These are phyloP conservation scores for Cyclanthera cordifolia DNA, from an alignment of 306 rosid species.

Conservation along the genomic window DNA sequence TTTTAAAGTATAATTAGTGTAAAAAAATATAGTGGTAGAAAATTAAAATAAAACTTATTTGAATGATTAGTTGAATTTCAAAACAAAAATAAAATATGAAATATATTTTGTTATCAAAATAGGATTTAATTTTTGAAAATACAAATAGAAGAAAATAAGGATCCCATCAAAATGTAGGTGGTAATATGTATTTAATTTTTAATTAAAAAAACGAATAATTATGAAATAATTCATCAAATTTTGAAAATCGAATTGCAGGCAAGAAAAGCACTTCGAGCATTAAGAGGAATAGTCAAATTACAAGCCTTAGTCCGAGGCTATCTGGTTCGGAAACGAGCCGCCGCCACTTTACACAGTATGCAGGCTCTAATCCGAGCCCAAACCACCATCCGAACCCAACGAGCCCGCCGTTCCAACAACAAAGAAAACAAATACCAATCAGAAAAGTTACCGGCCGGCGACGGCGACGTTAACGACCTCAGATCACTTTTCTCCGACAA, in stretches of 20 bases:
- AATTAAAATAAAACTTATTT: no score
- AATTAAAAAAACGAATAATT: no score
- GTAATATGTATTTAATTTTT: no score
- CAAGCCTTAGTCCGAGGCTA: slow-evolving; percentile 89
- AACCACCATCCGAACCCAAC: slow-evolving; percentile 44
- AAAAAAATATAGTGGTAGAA: no score
- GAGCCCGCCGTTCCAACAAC: slow-evolving; percentile 78
- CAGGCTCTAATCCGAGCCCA: slow-evolving; percentile 91
- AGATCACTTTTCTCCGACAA: slow-evolving; percentile 20
- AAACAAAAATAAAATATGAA: no score
- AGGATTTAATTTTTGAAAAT: no score
- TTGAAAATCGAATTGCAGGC: slow-evolving; percentile 44
- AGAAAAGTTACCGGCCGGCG: slow-evolving; percentile 37
- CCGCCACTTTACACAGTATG: slow-evolving; percentile 85
- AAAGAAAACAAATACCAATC: slow-evolving; percentile 39
- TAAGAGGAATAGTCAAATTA: slow-evolving; percentile 77
- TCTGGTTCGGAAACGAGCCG: slow-evolving; percentile 76
- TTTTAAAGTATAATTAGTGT: no score
- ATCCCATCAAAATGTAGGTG: no score
- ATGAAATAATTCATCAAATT: no score
- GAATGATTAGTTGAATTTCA: no score
- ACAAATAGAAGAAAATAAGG: no score
- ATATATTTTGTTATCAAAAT: no score
- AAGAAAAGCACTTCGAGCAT: slow-evolving; percentile 75
- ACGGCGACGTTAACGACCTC: not conserved